Conservation (phyloP, 1,284 basidiomycete genomes). For the Lignosus rhinocerotis region DNA sequence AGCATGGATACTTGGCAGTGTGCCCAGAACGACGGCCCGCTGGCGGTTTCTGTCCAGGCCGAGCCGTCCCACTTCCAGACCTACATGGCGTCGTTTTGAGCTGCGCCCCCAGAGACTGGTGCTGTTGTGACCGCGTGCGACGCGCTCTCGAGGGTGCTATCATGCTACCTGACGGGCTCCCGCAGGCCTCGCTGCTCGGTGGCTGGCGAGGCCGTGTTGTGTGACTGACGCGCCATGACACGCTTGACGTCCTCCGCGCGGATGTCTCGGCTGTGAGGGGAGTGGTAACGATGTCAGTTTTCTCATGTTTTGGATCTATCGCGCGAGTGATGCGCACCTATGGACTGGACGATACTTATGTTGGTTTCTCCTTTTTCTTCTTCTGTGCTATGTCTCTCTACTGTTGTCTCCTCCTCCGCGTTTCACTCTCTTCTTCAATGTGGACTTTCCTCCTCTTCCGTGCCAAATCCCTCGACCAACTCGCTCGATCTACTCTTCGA, state of each 20-base stretch:
- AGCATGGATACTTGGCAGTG: neutral
- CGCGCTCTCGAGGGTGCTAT: no score
- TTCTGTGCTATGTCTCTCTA: neutral
- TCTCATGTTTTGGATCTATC: neutral
- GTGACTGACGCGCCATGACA: neutral
- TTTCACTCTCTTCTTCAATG: neutral
- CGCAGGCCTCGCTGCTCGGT: neutral
- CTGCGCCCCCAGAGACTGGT: neutral
- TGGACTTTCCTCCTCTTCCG: neutral
- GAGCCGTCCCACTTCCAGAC: neutral
- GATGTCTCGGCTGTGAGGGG: neutral
- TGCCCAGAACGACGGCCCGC: neutral
- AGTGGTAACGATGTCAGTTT: neutral
- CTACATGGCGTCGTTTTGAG: slow-evolving; percentile 4
- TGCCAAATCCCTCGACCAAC: neutral
- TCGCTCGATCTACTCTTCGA: neutral
- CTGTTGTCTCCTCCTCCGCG: neutral
- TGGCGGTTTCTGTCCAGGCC: slow-evolving; percentile 1
- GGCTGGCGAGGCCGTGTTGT: neutral
- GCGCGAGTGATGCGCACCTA: slow-evolving; percentile 1
- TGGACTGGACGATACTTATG: slow-evolving; percentile 10
- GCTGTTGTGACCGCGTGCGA: no score
- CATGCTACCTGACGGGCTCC: neutral
- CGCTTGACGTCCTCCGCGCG: neutral
- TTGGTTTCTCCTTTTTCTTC: neutral